phyloP scores from a whole-genome alignment of 306 rosid species.

The Cucurbita argyrosperma region DNA sequence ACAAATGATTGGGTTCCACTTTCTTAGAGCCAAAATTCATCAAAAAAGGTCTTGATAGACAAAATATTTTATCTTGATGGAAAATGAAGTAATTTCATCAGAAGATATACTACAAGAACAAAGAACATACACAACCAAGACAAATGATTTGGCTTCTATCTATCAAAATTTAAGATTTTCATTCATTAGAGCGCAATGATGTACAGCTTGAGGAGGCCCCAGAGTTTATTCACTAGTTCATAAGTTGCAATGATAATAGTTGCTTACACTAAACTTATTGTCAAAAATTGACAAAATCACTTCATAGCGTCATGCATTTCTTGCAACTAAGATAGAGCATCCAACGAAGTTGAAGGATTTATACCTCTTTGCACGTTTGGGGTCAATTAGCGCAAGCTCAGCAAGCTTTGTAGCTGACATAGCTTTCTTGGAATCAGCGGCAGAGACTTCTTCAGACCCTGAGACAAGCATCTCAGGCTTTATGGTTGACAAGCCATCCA shows the following conservation, averaged over 20 bases:
- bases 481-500: constrained; percentile 85
- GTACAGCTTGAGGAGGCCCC: background rate
- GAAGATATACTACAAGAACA: background rate
- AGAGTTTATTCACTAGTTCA: background rate
- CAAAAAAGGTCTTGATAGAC: background rate
- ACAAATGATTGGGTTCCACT: background rate
- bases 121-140: background rate
- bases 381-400: constrained; percentile 81
- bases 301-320: background rate
- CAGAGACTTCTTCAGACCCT: constrained; percentile 53
- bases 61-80: background rate
- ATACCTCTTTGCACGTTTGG: constrained; percentile 94
- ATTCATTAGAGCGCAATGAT: background rate
- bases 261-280: background rate
- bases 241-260: background rate
- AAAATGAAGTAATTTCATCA: background rate
- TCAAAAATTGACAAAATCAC: background rate
- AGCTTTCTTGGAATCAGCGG: constrained; percentile 66
- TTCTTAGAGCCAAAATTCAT: background rate
- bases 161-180: background rate
- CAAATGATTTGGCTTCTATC: background rate
- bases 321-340: background rate
- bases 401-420: constrained; percentile 84
- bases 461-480: constrained; percentile 69
- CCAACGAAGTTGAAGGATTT: background rate